A percentile compares a stretch with the other conserved stretches of the same genome.
These are phyloP conservation scores for Hericium erinaceus DNA, from an alignment of 768 basidiomycete species.

Conservation along the genomic window DNA sequence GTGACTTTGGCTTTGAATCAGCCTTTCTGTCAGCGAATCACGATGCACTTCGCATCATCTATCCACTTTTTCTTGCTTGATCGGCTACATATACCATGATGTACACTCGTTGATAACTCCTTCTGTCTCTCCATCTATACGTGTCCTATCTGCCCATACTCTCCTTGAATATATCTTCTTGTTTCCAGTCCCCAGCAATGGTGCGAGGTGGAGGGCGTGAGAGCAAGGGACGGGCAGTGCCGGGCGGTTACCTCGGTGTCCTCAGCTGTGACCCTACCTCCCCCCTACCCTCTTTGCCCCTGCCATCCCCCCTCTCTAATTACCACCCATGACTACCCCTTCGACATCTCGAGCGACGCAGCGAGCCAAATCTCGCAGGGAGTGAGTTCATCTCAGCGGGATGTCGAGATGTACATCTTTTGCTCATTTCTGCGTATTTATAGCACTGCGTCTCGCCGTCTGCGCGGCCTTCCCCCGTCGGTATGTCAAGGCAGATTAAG, in stretches of 20 bases:
- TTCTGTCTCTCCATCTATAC: not conserved
- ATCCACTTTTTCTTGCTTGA: conserved; percentile 2
- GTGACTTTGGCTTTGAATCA: conserved; percentile 3
- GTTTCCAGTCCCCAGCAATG: not conserved
- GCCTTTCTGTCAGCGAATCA: not conserved
- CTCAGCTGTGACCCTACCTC: not conserved
- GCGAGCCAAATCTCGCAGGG: not conserved
- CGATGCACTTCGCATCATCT: not conserved
- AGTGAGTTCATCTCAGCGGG: not conserved
- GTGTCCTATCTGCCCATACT: not conserved
- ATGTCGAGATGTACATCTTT: not conserved
- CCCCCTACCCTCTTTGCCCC: not conserved
- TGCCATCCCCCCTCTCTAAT: not conserved
- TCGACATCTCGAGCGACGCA: not conserved
- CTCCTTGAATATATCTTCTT: not conserved
- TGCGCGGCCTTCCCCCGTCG: not conserved
- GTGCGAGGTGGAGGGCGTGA: not conserved
- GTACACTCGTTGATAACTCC: conserved; percentile 4
- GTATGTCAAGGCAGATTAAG: not conserved
- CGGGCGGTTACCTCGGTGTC: not conserved
- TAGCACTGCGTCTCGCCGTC: not conserved
- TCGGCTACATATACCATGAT: conserved; percentile 5
- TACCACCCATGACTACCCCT: too few species aligned
- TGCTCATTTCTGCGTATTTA: not conserved
- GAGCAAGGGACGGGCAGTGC: not conserved